Evolutionary conservation across 1,139 yeast species (phyloP).

Genomic region (Entelexis paramagnoliae): DNA sequence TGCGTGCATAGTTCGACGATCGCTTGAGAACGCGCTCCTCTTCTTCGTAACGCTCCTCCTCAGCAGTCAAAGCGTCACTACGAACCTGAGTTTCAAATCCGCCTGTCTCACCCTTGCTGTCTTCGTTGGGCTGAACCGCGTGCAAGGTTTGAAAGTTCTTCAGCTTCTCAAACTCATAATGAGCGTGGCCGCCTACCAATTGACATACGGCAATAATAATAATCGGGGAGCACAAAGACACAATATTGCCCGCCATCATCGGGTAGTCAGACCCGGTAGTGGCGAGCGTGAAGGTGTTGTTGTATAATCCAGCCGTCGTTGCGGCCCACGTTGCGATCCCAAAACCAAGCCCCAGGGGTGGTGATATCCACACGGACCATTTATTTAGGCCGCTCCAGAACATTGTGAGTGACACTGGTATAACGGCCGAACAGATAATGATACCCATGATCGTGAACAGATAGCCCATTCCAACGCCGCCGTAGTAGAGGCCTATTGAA

Average conservation of each 20-base stretch:
- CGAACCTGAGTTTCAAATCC: not conserved
- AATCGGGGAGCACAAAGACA: constrained; percentile 67
- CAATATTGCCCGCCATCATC: constrained; percentile 78
- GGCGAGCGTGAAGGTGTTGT: constrained; percentile 41
- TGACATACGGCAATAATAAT: constrained; percentile 60
- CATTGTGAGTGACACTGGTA: constrained; percentile 63
- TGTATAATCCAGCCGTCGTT: constrained; percentile 31
- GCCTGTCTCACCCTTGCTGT: not conserved
- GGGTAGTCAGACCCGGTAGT: constrained; percentile 69
- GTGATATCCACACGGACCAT: constrained; percentile 37
- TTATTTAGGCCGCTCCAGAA: constrained; percentile 57
- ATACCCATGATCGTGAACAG: constrained; percentile 80
- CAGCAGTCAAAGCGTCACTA: constrained; percentile 13
- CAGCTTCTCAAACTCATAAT: constrained; percentile 62
- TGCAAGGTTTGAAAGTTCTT: constrained; percentile 35
- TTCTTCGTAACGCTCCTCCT: constrained; percentile 23
- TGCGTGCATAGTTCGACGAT: constrained; percentile 44
- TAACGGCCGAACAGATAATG: constrained; percentile 74
- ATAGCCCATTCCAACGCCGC: constrained; percentile 77
- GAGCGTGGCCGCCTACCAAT: constrained; percentile 52
- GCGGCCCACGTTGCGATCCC: constrained; percentile 45
- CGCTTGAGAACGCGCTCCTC: constrained; percentile 31
- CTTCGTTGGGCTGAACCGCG: constrained; percentile 14
- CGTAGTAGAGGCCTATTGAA: constrained; percentile 70
- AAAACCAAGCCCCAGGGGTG: constrained; percentile 39